Percentiles rank a stretch among this genome's conserved stretches.
Conservation (phyloP, 768 basidiomycete genomes). For the Boletus pseudopeckii region DNA sequence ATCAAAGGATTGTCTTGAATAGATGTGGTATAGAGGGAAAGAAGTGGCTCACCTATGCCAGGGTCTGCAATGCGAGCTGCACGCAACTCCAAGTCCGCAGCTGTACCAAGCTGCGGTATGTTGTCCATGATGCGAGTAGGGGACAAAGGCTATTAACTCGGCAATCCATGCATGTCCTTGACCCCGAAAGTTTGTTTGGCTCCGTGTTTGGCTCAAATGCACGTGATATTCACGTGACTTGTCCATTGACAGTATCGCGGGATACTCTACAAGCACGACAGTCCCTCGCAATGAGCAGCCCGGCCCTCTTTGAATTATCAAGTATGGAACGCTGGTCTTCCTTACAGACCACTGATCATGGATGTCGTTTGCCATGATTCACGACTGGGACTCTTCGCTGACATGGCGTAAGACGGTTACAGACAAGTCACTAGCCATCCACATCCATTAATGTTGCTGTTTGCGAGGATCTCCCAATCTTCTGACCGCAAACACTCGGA, state of each 20-base stretch:
- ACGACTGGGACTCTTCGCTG: too few species aligned
- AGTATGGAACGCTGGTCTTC: too few species aligned
- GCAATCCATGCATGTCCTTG: not conserved
- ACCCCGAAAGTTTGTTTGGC: slow-evolving; percentile 34
- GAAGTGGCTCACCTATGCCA: slow-evolving; percentile 50
- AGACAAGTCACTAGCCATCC: too few species aligned
- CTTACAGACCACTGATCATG: too few species aligned
- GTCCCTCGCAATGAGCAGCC: too few species aligned
- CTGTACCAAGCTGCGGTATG: slow-evolving; percentile 41
- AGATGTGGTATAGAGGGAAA: not conserved
- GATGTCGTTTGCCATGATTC: too few species aligned
- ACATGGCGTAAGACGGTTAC: too few species aligned
- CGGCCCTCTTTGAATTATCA: too few species aligned
- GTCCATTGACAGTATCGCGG: too few species aligned
- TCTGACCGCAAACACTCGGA: not conserved
- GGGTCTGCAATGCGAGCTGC: slow-evolving; percentile 75
- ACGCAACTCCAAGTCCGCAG: slow-evolving; percentile 64
- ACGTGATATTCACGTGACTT: slow-evolving; percentile 33
- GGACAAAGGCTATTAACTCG: not conserved
- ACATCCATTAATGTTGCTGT: too few species aligned
- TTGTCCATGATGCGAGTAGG: slow-evolving; percentile 37
- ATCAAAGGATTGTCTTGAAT: not conserved
- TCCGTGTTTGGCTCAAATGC: slow-evolving; percentile 27
- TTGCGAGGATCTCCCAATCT: not conserved
- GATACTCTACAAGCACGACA: too few species aligned